Evolutionary conservation across 805 yeast species (phyloP).

Genomic region (Tetrapisispora pingtungensis): DNA sequence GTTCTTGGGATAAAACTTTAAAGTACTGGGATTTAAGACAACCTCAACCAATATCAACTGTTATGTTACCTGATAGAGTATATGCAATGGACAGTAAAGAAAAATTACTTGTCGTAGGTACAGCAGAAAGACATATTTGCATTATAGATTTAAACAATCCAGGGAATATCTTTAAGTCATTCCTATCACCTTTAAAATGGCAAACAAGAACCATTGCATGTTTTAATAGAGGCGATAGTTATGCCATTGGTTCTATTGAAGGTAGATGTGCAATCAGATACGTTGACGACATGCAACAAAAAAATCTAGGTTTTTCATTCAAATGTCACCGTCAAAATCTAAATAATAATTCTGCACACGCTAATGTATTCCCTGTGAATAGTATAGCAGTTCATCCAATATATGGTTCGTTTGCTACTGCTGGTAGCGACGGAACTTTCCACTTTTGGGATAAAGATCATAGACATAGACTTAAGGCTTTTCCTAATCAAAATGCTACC

Average conservation of each 20-base stretch:
- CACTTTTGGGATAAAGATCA: slow-evolving; percentile 95
- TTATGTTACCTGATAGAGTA: slow-evolving; percentile 81
- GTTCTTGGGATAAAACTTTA: slow-evolving; percentile 94
- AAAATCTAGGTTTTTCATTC: slow-evolving; percentile 71
- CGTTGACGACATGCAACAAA: slow-evolving; percentile 71
- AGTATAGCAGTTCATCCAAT: slow-evolving; percentile 78
- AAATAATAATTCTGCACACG: slow-evolving; percentile 43
- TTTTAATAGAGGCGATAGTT: slow-evolving; percentile 87
- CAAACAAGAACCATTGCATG: slow-evolving; percentile 80
- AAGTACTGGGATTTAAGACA: slow-evolving; percentile 92
- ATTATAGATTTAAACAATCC: slow-evolving; percentile 78
- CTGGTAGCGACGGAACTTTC: slow-evolving; percentile 90
- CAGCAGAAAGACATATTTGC: slow-evolving; percentile 79
- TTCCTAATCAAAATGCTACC: slow-evolving; percentile 56
- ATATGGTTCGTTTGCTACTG: slow-evolving; percentile 85
- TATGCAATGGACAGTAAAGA: slow-evolving; percentile 80
- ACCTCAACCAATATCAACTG: slow-evolving; percentile 69
- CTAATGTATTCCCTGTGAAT: slow-evolving; percentile 69
- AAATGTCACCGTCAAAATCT: slow-evolving; percentile 75
- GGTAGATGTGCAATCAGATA: slow-evolving; percentile 94
- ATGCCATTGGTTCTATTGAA: slow-evolving; percentile 85
- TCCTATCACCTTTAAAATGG: slow-evolving; percentile 72
- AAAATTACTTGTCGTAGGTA: slow-evolving; percentile 80
- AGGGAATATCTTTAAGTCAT: slow-evolving; percentile 63
- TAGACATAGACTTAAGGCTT: slow-evolving; percentile 73